Base-by-base conservation (phyloP, 371 early-diverging fungal genomes). In the Dichotomocladium elegans region DNA sequence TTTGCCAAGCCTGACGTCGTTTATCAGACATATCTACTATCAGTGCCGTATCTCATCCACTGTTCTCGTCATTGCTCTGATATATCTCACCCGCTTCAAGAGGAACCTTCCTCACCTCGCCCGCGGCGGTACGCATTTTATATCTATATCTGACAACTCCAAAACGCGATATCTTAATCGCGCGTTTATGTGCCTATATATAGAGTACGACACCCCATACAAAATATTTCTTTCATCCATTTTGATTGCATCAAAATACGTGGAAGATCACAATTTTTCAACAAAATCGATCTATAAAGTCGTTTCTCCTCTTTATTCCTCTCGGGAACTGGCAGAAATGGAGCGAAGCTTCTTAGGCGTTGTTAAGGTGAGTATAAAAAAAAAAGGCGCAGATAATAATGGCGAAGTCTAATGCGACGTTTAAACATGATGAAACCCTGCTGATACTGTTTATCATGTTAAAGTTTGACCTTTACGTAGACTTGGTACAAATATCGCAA, bases 141-240 rank as follows among this genome's bases (percentile, higher is more conserved):
- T 47, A 11, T 3, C 6, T 30, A 21, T 12, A 19, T 5, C 14
- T 31, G 14, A 9, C 14, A 4, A 8, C 1, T 21, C n/a, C 24
- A 47, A 9, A 15, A 9, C 15, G 33, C 21, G 15, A 17, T 1
- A 49, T n/a, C n/a, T n/a, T n/a, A n/a, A n/a, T n/a, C n/a, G n/a
- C n/a, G n/a, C n/a, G n/a, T n/a, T n/a, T n/a, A n/a, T n/a, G n/a
- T n/a, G n/a, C n/a, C n/a, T n/a, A n/a, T 35, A 27, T 25, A 6
- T 61, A 70, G 82, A 84, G 48, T 77, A 78, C 25, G 89, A 86
- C 52, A 86, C 89, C 4, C 86, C 86, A 17, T 85, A 86, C 58
- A 79, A 83, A 48, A 76, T 89, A 30, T 87, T 89, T 46, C 51
- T 87, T 51, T 83, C 86, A 2, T 81, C 89, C 17, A 64, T 87